phyloP scores from a whole-genome alignment of 1,284 basidiomycete species.

The Cutaneotrichosporon dermatis region DNA sequence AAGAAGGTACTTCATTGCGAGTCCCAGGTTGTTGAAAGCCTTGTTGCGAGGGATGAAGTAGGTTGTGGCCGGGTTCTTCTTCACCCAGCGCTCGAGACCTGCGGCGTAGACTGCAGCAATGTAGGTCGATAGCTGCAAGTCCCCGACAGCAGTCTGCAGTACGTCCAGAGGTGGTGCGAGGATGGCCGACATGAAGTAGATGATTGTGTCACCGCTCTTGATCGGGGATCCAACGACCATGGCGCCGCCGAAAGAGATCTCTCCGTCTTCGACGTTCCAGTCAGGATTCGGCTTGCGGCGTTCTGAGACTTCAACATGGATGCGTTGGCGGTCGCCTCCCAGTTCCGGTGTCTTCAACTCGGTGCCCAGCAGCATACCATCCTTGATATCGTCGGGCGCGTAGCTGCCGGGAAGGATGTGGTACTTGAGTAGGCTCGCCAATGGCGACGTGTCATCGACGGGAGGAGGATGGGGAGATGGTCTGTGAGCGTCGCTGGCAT shows the following conservation, averaged over 20 bases:
- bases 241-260: slow-evolving; percentile 78
- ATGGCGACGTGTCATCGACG: slow-evolving; percentile 27
- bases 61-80: slow-evolving; percentile 66
- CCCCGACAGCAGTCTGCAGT: slow-evolving; percentile 74
- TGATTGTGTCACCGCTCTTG: slow-evolving; percentile 64
- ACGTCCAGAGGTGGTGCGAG: slow-evolving; percentile 76
- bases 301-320: slow-evolving; percentile 61
- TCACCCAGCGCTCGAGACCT: slow-evolving; percentile 66
- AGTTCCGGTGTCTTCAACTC: slow-evolving; percentile 66
- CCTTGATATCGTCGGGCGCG: slow-evolving; percentile 62
- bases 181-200: slow-evolving; percentile 85
- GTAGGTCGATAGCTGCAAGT: slow-evolving; percentile 79
- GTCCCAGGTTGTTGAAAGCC: slow-evolving; percentile 81
- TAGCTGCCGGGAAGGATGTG: slow-evolving; percentile 81
- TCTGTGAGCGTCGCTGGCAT: background rate
- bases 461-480: background rate
- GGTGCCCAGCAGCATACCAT: slow-evolving; percentile 73
- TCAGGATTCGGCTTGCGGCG: slow-evolving; percentile 46
- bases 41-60: slow-evolving; percentile 82
- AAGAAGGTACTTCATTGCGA: slow-evolving; percentile 83
- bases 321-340: slow-evolving; percentile 64
- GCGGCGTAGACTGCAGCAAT: slow-evolving; percentile 84
- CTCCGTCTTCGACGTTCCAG: slow-evolving; percentile 49
- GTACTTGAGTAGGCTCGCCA: slow-evolving; percentile 55
- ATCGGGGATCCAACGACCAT: slow-evolving; percentile 67